phyloP scores from a whole-genome alignment of 768 basidiomycete species.

The Lentinula guzmanii region DNA sequence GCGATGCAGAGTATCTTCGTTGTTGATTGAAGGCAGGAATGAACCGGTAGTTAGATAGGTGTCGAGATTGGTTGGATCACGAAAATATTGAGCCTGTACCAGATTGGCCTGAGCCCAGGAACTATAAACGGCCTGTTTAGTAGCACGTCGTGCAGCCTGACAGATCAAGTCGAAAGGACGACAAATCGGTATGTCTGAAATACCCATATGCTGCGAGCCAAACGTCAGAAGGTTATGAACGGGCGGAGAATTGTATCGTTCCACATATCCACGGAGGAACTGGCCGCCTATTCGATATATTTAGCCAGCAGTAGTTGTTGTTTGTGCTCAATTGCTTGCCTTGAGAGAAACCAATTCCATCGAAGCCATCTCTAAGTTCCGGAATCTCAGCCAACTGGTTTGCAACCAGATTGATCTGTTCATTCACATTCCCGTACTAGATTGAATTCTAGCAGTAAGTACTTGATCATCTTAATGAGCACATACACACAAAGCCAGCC shows the following conservation, averaged over 20 bases:
- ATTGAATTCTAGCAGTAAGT: neutral
- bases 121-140: slow-evolving; percentile 60
- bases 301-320: neutral
- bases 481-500: slow-evolving; percentile 65
- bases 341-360: slow-evolving; percentile 87
- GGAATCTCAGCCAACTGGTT: slow-evolving; percentile 58
- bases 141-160: slow-evolving; percentile 56
- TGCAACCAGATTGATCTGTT: slow-evolving; percentile 61
- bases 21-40: slow-evolving; percentile 77
- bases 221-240: slow-evolving; percentile 82
- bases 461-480: neutral
- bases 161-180: slow-evolving; percentile 62
- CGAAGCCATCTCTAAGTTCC: slow-evolving; percentile 67
- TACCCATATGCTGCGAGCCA: slow-evolving; percentile 84
- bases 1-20: slow-evolving; percentile 50
- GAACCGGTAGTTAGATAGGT: slow-evolving; percentile 53
- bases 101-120: slow-evolving; percentile 74
- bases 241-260: slow-evolving; percentile 67
- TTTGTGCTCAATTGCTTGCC: slow-evolving; percentile 27
- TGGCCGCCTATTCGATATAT: slow-evolving; percentile 52
- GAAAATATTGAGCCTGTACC: slow-evolving; percentile 85
- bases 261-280: slow-evolving; percentile 81
- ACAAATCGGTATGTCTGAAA: slow-evolving; percentile 71
- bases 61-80: slow-evolving; percentile 59
- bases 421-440: slow-evolving; percentile 75